These are phyloP conservation scores for Cordyceps cateniannulata DNA, from an alignment of 2,329 filamentous ascomycete genomes.

Conservation along the genomic window DNA sequence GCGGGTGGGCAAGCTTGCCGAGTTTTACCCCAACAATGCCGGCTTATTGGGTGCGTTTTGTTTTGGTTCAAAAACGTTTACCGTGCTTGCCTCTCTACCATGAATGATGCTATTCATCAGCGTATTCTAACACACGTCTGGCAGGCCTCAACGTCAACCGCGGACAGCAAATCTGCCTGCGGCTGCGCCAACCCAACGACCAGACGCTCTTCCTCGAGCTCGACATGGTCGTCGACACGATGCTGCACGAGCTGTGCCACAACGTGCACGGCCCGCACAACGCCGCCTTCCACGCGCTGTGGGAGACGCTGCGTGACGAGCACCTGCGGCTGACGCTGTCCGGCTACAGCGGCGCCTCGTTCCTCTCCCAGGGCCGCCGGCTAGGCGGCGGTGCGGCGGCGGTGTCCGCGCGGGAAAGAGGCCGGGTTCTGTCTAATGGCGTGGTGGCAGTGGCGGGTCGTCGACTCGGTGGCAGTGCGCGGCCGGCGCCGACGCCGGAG, in stretches of 20 bases:
- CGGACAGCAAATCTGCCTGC: slow-evolving; percentile 74
- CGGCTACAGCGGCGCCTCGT: slow-evolving; percentile 87
- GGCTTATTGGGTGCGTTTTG: slow-evolving; percentile 58
- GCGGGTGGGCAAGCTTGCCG: slow-evolving; percentile 70
- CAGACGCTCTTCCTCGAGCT: slow-evolving; percentile 70
- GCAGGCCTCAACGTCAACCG: slow-evolving; percentile 68
- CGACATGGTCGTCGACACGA: slow-evolving; percentile 78
- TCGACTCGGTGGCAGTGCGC: slow-evolving; percentile 9
- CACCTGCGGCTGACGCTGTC: slow-evolving; percentile 68
- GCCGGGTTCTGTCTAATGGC: slow-evolving; percentile 47
- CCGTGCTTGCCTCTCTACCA: too few species aligned
- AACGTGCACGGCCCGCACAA: slow-evolving; percentile 81
- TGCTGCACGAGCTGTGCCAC: slow-evolving; percentile 92
- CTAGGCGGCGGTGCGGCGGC: slow-evolving; percentile 60
- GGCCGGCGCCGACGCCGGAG: neutral
- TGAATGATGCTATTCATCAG: too few species aligned
- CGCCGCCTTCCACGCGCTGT: slow-evolving; percentile 72
- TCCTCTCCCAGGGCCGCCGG: slow-evolving; percentile 66
- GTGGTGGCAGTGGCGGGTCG: neutral
- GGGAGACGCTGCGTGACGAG: slow-evolving; percentile 85
- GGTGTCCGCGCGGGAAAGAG: slow-evolving; percentile 53
- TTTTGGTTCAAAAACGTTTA: too few species aligned
- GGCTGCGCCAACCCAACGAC: slow-evolving; percentile 71
- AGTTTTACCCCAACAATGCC: slow-evolving; percentile 73
- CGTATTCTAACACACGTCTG: too few species aligned